These are phyloP conservation scores for Beauveria rudraprayagi DNA, from an alignment of 2,329 filamentous ascomycete species.

Conservation along the genomic window DNA sequence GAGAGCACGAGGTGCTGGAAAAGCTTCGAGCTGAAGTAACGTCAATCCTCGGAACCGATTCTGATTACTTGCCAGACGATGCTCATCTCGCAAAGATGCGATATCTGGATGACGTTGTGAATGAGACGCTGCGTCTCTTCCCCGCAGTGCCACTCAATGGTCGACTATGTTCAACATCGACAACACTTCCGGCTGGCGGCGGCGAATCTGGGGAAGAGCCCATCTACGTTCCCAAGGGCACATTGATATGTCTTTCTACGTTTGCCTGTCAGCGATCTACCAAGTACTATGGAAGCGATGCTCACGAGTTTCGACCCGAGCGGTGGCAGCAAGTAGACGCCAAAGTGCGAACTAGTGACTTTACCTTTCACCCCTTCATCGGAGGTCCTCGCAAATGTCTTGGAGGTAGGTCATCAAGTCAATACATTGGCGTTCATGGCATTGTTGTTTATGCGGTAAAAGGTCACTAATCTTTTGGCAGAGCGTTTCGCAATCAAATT, in stretches of 20 bases:
- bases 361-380: conserved; percentile 12
- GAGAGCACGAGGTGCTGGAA: conserved; percentile 4
- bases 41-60: background rate
- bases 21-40: conserved; percentile 1
- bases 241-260: conserved; percentile 2
- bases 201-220: conserved; percentile 5
- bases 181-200: background rate
- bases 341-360: conserved; percentile 1
- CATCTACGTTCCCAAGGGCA: conserved; percentile 1
- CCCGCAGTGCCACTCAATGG: conserved; percentile 9
- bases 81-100: background rate
- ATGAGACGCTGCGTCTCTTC: conserved; percentile 10
- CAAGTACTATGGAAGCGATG: conserved; percentile 5
- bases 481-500: conserved; percentile 11
- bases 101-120: conserved; percentile 5
- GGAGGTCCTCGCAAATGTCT: conserved; percentile 12
- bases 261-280: conserved; percentile 4
- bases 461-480: background rate
- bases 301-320: background rate
- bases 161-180: conserved; percentile 6
- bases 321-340: background rate
- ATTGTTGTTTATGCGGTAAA: background rate
- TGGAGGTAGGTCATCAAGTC: background rate
- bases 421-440: background rate
- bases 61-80: background rate